These are phyloP conservation scores for Candida caryicola DNA, from an alignment of 805 yeast genomes.

Conservation along the genomic window DNA sequence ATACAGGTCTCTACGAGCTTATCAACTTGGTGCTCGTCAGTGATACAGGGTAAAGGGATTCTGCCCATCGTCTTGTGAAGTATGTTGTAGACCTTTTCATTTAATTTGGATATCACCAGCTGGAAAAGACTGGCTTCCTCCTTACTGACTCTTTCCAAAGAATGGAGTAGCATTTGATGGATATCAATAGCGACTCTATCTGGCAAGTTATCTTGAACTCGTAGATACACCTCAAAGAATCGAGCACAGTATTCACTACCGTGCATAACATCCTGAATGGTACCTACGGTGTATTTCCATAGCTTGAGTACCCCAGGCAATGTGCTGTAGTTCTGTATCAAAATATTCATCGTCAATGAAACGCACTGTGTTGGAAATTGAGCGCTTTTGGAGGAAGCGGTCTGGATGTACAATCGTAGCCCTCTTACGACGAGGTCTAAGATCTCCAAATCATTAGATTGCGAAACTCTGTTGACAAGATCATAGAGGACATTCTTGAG, in stretches of 20 bases:
- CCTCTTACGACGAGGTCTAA: conserved; percentile 3
- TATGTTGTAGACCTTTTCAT: conserved; percentile 9
- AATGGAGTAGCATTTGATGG: conserved; percentile 2
- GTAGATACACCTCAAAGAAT: conserved; percentile 5
- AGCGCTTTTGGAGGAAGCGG: not conserved
- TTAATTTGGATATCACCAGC: not conserved
- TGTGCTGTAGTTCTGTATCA: conserved; percentile 2
- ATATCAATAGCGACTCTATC: conserved; percentile 5
- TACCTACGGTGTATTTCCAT: conserved; percentile 13
- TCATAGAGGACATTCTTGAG: conserved; percentile 26
- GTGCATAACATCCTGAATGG: conserved; percentile 3
- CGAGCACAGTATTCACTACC: conserved; percentile 3
- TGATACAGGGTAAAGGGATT: conserved; percentile 25
- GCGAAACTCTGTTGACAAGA: conserved; percentile 22
- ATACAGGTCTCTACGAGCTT: conserved; percentile 25
- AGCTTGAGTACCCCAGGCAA: conserved; percentile 17
- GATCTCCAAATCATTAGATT: conserved; percentile 7
- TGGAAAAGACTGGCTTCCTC: not conserved
- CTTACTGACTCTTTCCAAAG: not conserved
- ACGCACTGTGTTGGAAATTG: conserved; percentile 6
- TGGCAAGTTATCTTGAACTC: conserved; percentile 2
- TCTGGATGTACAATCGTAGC: conserved; percentile 4
- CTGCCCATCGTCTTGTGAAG: conserved; percentile 35
- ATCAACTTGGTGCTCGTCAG: conserved; percentile 20
- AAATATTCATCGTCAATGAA: conserved; percentile 3